Evolutionary conservation across 768 basidiomycete genomes (phyloP), one percentile per base, ranked within the genome.

Genomic region (Naganishia vaughanmartiniae): DNA sequence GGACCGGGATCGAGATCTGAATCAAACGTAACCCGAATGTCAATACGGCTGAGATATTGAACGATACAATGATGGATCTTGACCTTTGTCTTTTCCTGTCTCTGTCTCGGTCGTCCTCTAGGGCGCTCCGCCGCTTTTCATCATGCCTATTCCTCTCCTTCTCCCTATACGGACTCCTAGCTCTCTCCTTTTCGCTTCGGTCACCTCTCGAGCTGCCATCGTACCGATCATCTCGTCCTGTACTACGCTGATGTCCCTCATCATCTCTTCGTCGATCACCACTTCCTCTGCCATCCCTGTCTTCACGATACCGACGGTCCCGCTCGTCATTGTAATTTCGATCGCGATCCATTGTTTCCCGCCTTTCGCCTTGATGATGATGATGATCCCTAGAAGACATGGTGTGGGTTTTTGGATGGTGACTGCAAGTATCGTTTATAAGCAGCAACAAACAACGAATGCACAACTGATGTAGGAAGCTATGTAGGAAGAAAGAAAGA

Each of bases 1-100:
- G 15, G 60, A 67, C 33, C 67, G 51, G 9, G 71, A 70, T 14
- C 66, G 63, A 33, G 72, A 73, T 36, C 66, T 66, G 31, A 48
- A 69, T 53, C 36, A 31, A 28, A 54, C 2, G 7, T 14, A 33
- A 24, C 54, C 24, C 10, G 26, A n/a, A 56, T 26, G 12, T 42
- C 14, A 39, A 42, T 33, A 4, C 12, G 39, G 42, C 2, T 5
- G 21, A 11, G 21, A 11, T n/a, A 54, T 36, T n/a, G n/a, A n/a
- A 17, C 26, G 15, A 30, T 42, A 58, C 53, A 3, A 21, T 14
- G 9, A 26, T 21, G 31, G 1, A 17, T 17, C 45, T 51, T 26
- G 15, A 72, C 71, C 65, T 54, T 11, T 67, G 39, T 31, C 65
- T 39, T 19, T 28, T 33, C 42, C 60, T 42, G 11, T 65, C 48